These are phyloP conservation scores for Mortierella sp. DNA, from an alignment of 371 early-diverging fungal species.

Conservation along the genomic window DNA sequence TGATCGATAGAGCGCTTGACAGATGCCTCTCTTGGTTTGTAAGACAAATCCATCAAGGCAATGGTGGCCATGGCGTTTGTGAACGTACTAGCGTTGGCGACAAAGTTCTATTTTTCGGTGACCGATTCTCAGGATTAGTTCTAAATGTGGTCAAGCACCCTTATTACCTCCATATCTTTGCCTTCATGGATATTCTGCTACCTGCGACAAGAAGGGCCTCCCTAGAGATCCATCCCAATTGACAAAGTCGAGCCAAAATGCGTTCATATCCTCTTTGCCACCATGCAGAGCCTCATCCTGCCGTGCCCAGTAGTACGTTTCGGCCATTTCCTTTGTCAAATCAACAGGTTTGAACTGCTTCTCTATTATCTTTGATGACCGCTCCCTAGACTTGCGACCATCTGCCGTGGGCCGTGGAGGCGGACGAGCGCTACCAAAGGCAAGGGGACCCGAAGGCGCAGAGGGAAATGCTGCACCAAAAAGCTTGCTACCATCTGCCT, in stretches of 20 bases:
- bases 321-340: constrained; percentile 50
- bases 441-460: not conserved
- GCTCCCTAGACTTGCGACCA: constrained; percentile 1
- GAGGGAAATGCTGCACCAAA: not conserved
- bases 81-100: constrained; percentile 52
- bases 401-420: too few relatives aligned
- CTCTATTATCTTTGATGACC: constrained; percentile 5
- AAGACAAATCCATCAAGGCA: constrained; percentile 60
- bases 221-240: constrained; percentile 36
- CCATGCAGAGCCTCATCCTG: constrained; percentile 15
- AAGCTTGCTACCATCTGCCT: constrained; percentile 8
- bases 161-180: too few relatives aligned
- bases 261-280: constrained; percentile 28
- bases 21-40: constrained; percentile 33
- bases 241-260: constrained; percentile 67
- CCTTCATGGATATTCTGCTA: constrained; percentile 23
- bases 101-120: constrained; percentile 66
- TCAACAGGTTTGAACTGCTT: constrained; percentile 48
- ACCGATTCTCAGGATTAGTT: too few relatives aligned
- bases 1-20: constrained; percentile 34
- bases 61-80: constrained; percentile 59
- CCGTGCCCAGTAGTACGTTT: constrained; percentile 40
- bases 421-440: constrained; percentile 1
- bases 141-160: too few relatives aligned
- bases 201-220: constrained; percentile 57